Percentiles rank a stretch among this genome's conserved stretches.
phyloP scores from a whole-genome alignment of 2,329 filamentous ascomycete genomes.

The Aureobasidium pullulans region DNA sequence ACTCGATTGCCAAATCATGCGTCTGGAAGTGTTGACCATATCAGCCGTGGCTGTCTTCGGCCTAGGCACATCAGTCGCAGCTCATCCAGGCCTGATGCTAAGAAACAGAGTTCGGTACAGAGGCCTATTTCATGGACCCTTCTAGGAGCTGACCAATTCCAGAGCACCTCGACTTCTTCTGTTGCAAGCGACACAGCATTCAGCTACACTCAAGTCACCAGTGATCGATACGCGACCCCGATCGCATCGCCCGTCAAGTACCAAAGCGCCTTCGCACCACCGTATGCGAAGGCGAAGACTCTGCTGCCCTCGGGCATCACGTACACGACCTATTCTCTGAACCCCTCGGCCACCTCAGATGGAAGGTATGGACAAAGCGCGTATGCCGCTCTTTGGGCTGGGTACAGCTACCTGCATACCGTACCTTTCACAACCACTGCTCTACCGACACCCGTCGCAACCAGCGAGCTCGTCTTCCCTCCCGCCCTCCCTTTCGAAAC shows the following conservation, averaged over 20 bases:
- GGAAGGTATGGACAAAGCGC: conserved; percentile 31
- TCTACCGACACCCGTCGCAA: conserved; percentile 47
- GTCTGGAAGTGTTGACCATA: too few relatives aligned
- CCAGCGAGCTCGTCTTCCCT: conserved; percentile 48
- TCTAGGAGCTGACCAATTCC: too few relatives aligned
- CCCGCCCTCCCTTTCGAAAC: too few relatives aligned
- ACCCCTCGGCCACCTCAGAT: neutral
- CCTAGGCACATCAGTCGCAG: too few relatives aligned
- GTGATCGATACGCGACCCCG: neutral
- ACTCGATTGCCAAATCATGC: too few relatives aligned
- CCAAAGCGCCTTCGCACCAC: neutral
- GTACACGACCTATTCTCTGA: neutral
- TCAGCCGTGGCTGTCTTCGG: too few relatives aligned
- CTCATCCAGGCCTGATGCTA: too few relatives aligned
- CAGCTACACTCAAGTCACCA: neutral
- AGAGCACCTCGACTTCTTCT: too few relatives aligned
- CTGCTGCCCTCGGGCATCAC: neutral
- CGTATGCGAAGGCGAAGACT: neutral
- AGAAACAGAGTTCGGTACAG: too few relatives aligned
- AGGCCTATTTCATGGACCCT: too few relatives aligned
- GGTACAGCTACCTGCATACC: neutral
- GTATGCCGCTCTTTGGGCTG: conserved; percentile 24
- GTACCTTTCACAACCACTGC: conserved; percentile 39
- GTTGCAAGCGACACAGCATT: neutral
- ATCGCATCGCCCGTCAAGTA: neutral